A percentile compares a stretch with the other conserved stretches of the same genome.
These are phyloP conservation scores for Cryphonectria naterciae DNA, from an alignment of 2,329 filamentous ascomycete genomes.

Conservation along the genomic window DNA sequence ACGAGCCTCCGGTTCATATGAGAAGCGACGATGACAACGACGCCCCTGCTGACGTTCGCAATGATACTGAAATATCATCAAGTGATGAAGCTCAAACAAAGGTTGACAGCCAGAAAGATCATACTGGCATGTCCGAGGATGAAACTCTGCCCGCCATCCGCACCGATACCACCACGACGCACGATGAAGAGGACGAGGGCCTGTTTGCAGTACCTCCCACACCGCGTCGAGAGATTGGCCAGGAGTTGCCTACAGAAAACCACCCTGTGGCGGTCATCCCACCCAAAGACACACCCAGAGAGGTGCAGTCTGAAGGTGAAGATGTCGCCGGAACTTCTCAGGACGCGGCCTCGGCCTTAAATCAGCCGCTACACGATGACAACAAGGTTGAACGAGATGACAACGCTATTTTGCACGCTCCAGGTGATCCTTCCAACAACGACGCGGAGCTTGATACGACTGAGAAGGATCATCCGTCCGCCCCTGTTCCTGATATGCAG, in stretches of 20 bases:
- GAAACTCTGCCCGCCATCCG: neutral
- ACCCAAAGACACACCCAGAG: no score
- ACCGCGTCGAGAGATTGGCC: slow-evolving; percentile 15
- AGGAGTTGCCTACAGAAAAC: neutral
- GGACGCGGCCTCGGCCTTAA: neutral
- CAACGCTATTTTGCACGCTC: neutral
- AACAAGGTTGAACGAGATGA: neutral
- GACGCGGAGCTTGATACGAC: neutral
- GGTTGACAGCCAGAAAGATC: neutral
- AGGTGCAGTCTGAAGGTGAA: neutral
- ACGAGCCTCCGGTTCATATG: neutral
- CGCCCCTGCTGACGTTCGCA: neutral
- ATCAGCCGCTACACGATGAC: neutral
- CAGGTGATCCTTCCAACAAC: neutral
- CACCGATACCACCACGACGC: slow-evolving; percentile 1
- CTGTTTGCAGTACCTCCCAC: slow-evolving; percentile 25
- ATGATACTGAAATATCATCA: neutral
- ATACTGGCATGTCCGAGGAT: neutral
- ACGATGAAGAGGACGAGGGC: slow-evolving; percentile 24
- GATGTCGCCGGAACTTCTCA: neutral
- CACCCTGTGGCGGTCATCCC: neutral
- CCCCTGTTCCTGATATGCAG: neutral
- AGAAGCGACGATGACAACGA: neutral
- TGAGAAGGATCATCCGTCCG: neutral
- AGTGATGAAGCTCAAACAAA: neutral